These are phyloP conservation scores for Brassica rapa DNA, from an alignment of 345 rosid genomes.

Conservation along the genomic window DNA sequence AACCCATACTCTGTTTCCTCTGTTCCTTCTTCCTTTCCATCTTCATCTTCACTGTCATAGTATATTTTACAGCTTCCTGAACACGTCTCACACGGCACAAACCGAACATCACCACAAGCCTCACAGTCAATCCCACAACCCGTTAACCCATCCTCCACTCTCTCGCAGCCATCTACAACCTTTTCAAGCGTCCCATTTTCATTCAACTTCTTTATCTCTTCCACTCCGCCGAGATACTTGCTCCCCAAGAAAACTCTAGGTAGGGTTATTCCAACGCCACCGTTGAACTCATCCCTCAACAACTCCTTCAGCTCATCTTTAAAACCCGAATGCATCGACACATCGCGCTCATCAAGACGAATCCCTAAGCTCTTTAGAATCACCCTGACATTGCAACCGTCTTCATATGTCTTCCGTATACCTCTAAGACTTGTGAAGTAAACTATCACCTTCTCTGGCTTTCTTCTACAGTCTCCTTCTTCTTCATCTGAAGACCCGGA, in stretches of 20 bases:
- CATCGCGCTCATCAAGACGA: slow-evolving; percentile 72
- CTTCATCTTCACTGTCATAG: slow-evolving; percentile 44
- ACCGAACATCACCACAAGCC: slow-evolving; percentile 84
- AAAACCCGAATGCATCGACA: slow-evolving; percentile 85
- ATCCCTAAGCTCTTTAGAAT: slow-evolving; percentile 61
- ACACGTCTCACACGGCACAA: slow-evolving; percentile 88
- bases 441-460: slow-evolving; percentile 51
- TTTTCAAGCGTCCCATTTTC: slow-evolving; percentile 79
- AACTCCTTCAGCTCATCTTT: slow-evolving; percentile 68
- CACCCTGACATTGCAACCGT: slow-evolving; percentile 62
- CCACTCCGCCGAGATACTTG: slow-evolving; percentile 74
- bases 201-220: slow-evolving; percentile 66
- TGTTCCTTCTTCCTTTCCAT: slow-evolving; percentile 34
- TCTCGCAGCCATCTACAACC: slow-evolving; percentile 54
- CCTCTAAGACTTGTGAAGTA: slow-evolving; percentile 84
- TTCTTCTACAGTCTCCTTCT: not conserved
- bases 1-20: slow-evolving; percentile 56
- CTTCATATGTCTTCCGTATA: slow-evolving; percentile 79
- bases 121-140: slow-evolving; percentile 55
- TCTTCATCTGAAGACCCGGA: slow-evolving; percentile 15
- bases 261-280: slow-evolving; percentile 44
- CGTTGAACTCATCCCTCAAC: slow-evolving; percentile 43
- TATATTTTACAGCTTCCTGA: slow-evolving; percentile 87
- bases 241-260: slow-evolving; percentile 76
- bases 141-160: slow-evolving; percentile 38